These are phyloP conservation scores for Penicillium paradoxum DNA, from an alignment of 495 filamentous ascomycete species.

Conservation along the genomic window DNA sequence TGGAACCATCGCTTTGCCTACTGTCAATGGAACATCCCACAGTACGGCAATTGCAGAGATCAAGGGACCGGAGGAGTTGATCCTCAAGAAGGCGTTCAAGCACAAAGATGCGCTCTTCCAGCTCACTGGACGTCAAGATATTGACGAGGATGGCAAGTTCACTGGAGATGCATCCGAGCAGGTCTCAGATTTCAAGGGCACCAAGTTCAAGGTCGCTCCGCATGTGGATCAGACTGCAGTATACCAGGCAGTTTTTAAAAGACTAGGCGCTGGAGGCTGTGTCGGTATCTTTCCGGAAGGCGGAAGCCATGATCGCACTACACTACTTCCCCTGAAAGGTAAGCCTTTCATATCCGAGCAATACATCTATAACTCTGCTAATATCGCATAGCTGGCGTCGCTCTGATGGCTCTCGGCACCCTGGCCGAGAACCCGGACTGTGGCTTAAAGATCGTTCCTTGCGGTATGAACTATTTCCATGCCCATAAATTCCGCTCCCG, in stretches of 20 bases:
- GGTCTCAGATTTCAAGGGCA: conserved; percentile 59
- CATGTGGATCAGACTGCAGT: conserved; percentile 93
- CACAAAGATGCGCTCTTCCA: conserved; percentile 63
- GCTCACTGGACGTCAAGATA: conserved; percentile 68
- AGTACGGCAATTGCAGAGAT: conserved; percentile 79
- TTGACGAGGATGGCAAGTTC: conserved; percentile 52
- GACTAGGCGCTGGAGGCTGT: conserved; percentile 76
- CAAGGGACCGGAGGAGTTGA: conserved; percentile 70
- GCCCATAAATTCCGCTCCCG: conserved; percentile 97
- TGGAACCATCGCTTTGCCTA: conserved; percentile 81
- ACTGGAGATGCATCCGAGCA: conserved; percentile 45
- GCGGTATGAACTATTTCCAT: conserved; percentile 99
- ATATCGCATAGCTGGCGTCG: conserved; percentile 70
- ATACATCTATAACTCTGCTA: background rate
- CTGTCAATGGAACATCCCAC: conserved; percentile 69
- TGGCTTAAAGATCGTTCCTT: conserved; percentile 97
- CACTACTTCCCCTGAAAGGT: conserved; percentile 89
- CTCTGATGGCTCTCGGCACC: conserved; percentile 94
- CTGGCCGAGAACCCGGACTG: conserved; percentile 83
- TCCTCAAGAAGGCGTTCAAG: conserved; percentile 82
- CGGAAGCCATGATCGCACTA: conserved; percentile 92
- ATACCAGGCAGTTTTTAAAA: conserved; percentile 85
- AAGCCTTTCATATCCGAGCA: background rate
- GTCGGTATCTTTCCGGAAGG: conserved; percentile 98
- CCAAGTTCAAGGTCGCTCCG: conserved; percentile 79